phyloP scores from a whole-genome alignment of 768 basidiomycete genomes.

The Jaapia argillacea region DNA sequence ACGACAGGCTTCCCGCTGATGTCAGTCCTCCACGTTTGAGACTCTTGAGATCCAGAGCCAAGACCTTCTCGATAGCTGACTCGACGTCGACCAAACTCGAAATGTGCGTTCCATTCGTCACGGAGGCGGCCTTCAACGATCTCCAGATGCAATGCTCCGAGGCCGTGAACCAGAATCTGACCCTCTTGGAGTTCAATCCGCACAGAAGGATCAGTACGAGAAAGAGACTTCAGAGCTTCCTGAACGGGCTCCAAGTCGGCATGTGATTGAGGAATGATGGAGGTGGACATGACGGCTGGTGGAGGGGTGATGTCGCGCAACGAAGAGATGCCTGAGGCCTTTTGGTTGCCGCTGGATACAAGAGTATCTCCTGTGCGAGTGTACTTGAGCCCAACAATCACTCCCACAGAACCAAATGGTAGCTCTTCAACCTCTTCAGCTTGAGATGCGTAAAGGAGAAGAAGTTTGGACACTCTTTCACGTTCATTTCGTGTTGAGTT shows the following conservation, averaged over 20 bases:
- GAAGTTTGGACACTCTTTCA: slow-evolving; percentile 66
- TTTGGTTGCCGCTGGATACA: slow-evolving; percentile 37
- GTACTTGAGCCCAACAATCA: slow-evolving; percentile 71
- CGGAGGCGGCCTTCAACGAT: slow-evolving; percentile 74
- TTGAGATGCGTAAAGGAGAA: slow-evolving; percentile 72
- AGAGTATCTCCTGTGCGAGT: slow-evolving; percentile 87
- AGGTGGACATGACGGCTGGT: slow-evolving; percentile 77
- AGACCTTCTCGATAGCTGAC: slow-evolving; percentile 73
- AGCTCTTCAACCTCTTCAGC: slow-evolving; percentile 69
- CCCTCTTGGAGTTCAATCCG: slow-evolving; percentile 75
- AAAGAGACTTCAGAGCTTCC: slow-evolving; percentile 58
- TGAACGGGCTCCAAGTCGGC: slow-evolving; percentile 72
- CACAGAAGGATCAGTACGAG: slow-evolving; percentile 86
- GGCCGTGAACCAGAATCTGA: slow-evolving; percentile 73
- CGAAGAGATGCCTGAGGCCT: slow-evolving; percentile 24
- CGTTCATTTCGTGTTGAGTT: slow-evolving; percentile 61
- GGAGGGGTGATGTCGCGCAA: slow-evolving; percentile 65
- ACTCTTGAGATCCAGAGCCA: slow-evolving; percentile 19
- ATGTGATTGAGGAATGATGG: slow-evolving; percentile 72
- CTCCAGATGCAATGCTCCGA: slow-evolving; percentile 83
- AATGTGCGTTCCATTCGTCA: slow-evolving; percentile 72
- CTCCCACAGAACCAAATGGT: slow-evolving; percentile 76
- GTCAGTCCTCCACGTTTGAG: slow-evolving; percentile 52
- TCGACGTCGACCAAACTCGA: slow-evolving; percentile 66
- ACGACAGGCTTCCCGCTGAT: slow-evolving; percentile 44